A percentile compares a stretch with the other conserved stretches of the same genome.
These are phyloP conservation scores for Fusarium palustre DNA, from an alignment of 2,329 filamentous ascomycete species.

Conservation along the genomic window DNA sequence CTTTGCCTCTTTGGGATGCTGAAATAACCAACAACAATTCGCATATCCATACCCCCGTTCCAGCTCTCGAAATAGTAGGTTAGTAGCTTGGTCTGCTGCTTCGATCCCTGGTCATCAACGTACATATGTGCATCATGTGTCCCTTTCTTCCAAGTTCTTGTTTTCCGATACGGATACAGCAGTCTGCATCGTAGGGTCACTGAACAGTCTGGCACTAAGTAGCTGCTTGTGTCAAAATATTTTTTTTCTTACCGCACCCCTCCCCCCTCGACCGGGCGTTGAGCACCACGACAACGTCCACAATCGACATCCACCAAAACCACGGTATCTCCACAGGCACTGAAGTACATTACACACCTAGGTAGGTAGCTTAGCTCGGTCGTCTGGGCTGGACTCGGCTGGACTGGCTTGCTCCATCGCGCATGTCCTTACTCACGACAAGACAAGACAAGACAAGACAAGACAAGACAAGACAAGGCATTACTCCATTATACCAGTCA, in stretches of 20 bases:
- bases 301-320: conserved; percentile 34
- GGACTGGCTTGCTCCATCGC: conserved; percentile 22
- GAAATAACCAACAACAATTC: conserved; percentile 19
- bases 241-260: conserved; percentile 38
- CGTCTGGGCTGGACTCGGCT: conserved; percentile 24
- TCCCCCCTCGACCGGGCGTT: conserved; percentile 29
- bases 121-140: conserved; percentile 41
- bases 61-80: background rate
- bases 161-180: conserved; percentile 31
- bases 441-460: conserved; percentile 16
- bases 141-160: conserved; percentile 36
- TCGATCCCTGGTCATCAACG: conserved; percentile 32
- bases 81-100: conserved; percentile 12
- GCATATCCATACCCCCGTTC: conserved; percentile 6
- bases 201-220: conserved; percentile 43
- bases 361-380: conserved; percentile 5
- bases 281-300: conserved; percentile 35
- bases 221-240: conserved; percentile 29
- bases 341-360: conserved; percentile 32
- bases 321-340: conserved; percentile 40
- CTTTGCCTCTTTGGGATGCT: conserved; percentile 9
- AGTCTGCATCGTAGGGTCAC: conserved; percentile 38
- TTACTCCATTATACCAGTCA: conserved; percentile 30
- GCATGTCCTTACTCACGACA: conserved; percentile 22
- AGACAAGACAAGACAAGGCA: too few species aligned